Evolutionary conservation across 345 rosid species (phyloP).

Genomic region (Acer negundo): DNA sequence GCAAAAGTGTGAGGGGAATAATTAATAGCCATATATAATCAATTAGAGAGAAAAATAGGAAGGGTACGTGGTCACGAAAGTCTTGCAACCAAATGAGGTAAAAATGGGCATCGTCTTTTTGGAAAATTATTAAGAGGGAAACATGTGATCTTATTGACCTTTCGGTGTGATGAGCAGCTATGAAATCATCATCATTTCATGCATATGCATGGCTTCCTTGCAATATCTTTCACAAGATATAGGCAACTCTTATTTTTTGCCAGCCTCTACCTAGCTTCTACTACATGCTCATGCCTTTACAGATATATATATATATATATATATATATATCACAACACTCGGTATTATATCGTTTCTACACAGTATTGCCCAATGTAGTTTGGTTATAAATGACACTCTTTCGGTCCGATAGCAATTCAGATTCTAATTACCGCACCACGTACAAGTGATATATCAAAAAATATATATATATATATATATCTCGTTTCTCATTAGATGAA

Average conservation of each 20-base stretch:
- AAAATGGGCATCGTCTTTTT: conserved; percentile 26
- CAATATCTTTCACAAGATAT: conserved; percentile 27
- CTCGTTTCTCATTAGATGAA: too few relatives aligned
- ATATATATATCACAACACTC: neutral
- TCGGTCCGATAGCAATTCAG: too few relatives aligned
- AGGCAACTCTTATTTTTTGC: neutral
- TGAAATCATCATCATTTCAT: neutral
- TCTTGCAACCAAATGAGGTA: conserved; percentile 42
- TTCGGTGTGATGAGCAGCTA: conserved; percentile 35
- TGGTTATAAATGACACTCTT: too few relatives aligned
- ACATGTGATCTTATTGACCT: conserved; percentile 47
- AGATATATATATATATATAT: neutral
- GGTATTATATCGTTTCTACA: too few relatives aligned
- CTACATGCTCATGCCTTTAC: conserved; percentile 2
- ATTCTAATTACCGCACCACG: too few relatives aligned
- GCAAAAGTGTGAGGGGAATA: neutral
- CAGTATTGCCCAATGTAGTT: too few relatives aligned
- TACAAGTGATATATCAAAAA: too few relatives aligned
- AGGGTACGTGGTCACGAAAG: conserved; percentile 41
- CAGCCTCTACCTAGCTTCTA: neutral
- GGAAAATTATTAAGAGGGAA: conserved; percentile 33
- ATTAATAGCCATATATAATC: conserved; percentile 6
- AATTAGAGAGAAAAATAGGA: conserved; percentile 12
- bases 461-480: too few relatives aligned
- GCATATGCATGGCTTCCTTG: conserved; percentile 13